Evolutionary conservation across 2,329 filamentous ascomycete genomes (phyloP).

Genomic region (Fusarium napiforme): DNA sequence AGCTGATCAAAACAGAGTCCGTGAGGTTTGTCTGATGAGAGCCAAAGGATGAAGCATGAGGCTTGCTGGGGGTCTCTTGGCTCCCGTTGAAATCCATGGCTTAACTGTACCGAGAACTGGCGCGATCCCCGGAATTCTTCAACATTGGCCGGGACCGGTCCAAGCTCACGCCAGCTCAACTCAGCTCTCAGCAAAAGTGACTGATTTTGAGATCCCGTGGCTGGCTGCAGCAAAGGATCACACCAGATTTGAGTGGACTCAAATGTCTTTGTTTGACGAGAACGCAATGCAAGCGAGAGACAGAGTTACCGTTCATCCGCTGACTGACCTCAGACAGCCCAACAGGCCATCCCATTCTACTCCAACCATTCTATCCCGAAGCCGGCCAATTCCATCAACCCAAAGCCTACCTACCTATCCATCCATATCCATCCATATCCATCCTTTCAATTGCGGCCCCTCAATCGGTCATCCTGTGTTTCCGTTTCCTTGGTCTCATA

Average conservation of each 20-base stretch:
- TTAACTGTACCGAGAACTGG: constrained; percentile 28
- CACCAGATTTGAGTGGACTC: constrained; percentile 20
- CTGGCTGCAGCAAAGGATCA: constrained; percentile 25
- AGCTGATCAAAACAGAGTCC: constrained; percentile 18
- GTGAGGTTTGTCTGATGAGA: constrained; percentile 27
- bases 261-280: constrained; percentile 11
- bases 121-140: constrained; percentile 28
- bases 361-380: constrained; percentile 26
- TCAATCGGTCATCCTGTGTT: constrained; percentile 23
- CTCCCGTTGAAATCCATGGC: not conserved
- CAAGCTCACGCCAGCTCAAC: constrained; percentile 28
- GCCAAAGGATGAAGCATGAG: constrained; percentile 32
- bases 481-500: constrained; percentile 8
- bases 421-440: constrained; percentile 12
- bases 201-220: constrained; percentile 27
- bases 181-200: constrained; percentile 7
- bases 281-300: constrained; percentile 16
- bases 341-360: constrained; percentile 10
- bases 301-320: constrained; percentile 24
- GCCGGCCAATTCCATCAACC: constrained; percentile 31
- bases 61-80: constrained; percentile 4
- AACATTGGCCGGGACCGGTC: constrained; percentile 10
- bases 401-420: not conserved
- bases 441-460: constrained; percentile 20
- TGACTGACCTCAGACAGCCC: constrained; percentile 39